phyloP scores from a whole-genome alignment of 495 filamentous ascomycete species.

The Hypoxylon fuscum region DNA sequence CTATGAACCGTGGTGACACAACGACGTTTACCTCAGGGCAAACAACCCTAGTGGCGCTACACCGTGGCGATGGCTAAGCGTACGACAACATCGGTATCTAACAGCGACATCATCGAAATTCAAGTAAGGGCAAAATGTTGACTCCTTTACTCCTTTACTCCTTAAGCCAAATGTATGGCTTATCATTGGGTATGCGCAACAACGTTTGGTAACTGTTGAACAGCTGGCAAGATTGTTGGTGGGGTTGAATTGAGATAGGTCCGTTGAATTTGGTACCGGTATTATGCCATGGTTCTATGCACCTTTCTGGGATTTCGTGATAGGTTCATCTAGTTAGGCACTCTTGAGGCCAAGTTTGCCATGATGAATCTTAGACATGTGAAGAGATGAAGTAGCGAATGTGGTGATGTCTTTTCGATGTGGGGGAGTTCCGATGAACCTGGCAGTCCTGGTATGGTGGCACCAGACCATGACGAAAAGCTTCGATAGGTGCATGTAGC shows the following conservation, averaged over 20 bases:
- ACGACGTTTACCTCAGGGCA: not conserved
- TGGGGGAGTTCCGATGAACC: not conserved
- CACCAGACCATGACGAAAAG: slow-evolving; percentile 19
- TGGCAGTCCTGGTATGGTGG: not conserved
- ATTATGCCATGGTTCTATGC: no score
- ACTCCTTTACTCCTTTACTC: no score
- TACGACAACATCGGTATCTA: not conserved
- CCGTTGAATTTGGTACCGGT: no score
- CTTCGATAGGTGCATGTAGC: slow-evolving; percentile 2
- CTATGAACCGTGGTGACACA: slow-evolving; percentile 1
- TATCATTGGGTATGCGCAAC: not conserved
- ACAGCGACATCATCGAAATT: not conserved
- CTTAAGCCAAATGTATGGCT: not conserved
- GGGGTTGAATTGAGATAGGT: not conserved
- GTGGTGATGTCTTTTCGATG: not conserved
- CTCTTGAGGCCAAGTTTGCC: no score
- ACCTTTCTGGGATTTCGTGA: not conserved
- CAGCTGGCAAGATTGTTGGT: slow-evolving; percentile 4
- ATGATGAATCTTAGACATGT: no score
- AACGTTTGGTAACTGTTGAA: not conserved
- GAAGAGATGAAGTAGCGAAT: not conserved
- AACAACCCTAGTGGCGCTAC: slow-evolving; percentile 4
- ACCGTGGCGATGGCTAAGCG: not conserved
- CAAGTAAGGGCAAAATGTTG: not conserved
- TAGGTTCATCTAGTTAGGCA: not conserved